Evolutionary conservation across 179 eudicot genomes (phyloP), one percentile per base, ranked within the genome.

Genomic region (Spinacia oleracea): DNA sequence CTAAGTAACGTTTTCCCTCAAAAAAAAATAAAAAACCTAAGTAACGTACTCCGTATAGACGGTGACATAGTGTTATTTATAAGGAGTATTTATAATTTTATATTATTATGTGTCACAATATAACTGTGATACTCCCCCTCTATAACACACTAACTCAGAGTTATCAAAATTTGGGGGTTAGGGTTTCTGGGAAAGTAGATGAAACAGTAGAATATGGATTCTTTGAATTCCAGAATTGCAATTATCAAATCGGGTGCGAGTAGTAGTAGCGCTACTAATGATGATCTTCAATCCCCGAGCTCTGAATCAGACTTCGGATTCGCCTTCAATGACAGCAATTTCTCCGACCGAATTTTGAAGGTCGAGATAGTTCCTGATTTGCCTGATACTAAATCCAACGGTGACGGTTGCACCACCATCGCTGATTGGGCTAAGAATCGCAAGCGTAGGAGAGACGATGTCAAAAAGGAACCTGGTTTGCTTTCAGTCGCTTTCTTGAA

Each of bases 351-450:
- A 11, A 58, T 80, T 72, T 83, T 79, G 56, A 83, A 77, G 80
- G 59, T 83, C 4, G 85, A 83, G 80, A 79, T 83, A 1, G 53
- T 80, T 40, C 80, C 83, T 72, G 85, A 80, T 72, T 70, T 79
- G 38, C 73, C 80, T 1, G 79, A 79, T n/a, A 42, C 27, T 40
- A 79, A 80, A 83, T 79, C 85, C 7, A 78, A 83, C 32, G 83
- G 75, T 7, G 71, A 80, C 5, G 78, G 69, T 46, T 76, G 83
- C 21, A 76, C 35, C 34, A 35, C 80, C 3, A 79, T 79, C 11
- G 80, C 83, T 56, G 85, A 83, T 45, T 83, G 85, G 85, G 83
- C 80, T n/a, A 46, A 60, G 6, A 80, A 83, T 80, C 80, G 85
- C 0, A 83, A 79, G 50, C 85, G 85, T 12, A 42, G 85, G 27